Base-by-base conservation (phyloP, 2,329 filamentous ascomycete species). In the Nothopassalora personata region DNA sequence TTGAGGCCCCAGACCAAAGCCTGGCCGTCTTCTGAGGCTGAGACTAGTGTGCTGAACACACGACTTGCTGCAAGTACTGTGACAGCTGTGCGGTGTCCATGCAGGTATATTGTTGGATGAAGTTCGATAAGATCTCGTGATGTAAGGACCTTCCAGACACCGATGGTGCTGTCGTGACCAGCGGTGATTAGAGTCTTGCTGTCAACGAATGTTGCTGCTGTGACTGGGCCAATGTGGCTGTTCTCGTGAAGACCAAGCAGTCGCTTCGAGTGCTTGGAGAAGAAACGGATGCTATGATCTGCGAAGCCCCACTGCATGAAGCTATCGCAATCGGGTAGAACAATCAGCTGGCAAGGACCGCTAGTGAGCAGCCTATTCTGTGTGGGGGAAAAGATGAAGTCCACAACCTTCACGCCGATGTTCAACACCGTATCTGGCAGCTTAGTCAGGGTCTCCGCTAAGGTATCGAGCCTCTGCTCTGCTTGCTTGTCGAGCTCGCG, bases 221-320 rank as follows among this genome's bases (percentile, higher is more conserved):
- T 93, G 30, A 99, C 83, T 71, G 96, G 91, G 4, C 92, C 91
- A 58, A 93, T 87, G 71, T 99, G 94, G 1, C 97, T 80, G 70
- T 97, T 95, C 73, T 99, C 94, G 70, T 93, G 96, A 18, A 97
- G 81, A 0, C 93, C 93, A 36, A 95, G 85, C 23, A 89, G 80
- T 78, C 90, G 92, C 70, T 90, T 87, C 59, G 85, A 90, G 65
- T 96, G 91, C 51, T 88, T 86, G 57, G 88, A 85, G 76, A 90
- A 96, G 79, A 99, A 97, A 4, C 94, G 88, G 30, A 99, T 83
- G 66, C 90, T 95, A 67, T 90, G 90, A 73, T 99, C 94, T 0
- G 90, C 89, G 68, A 95, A 97, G 1, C 93, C 93, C 93, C 93
- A 97, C 76, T 97, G 91, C 66, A 97, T 83, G 69, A 91, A 96